Base-by-base conservation (phyloP, 2,329 filamentous ascomycete species). In the Lecanicillium sp. region DNA sequence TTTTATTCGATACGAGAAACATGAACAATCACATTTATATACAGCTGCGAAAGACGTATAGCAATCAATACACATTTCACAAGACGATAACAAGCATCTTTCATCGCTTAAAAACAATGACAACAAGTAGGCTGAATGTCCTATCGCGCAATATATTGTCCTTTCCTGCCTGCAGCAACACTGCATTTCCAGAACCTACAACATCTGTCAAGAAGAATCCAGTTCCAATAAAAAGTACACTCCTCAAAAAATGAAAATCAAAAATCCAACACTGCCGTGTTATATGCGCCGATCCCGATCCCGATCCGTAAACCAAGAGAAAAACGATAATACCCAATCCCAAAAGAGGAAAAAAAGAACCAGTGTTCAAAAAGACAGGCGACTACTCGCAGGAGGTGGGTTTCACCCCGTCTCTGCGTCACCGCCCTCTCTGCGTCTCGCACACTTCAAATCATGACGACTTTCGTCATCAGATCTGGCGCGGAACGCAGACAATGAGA, bases 151-250 rank as follows among this genome's bases (percentile, higher is more conserved):
- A 44, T 44, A 36, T 36, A 44, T 36, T 44, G 32, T 35, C 40
- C 29, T 15, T 10, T 43, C 33, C 29, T 21, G 40, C 40, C 29
- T 12, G 24, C 24, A 41, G 38, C 14, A 43, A 35, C 21, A 17
- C 19, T 24, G 29, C 15, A 41, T 33, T 33, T 35, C 19, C 40
- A 35, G 24, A 17, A 29, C 17, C 39, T 17, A 14, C 20, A 14
- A 26, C 40, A 24, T 15, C 12, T 30, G 4, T 15, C 24, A 19
- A 12, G 14, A 4, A n/a, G n/a, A 2, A 20, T 12, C 6, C 17
- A 10, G 11, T 40, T 15, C 4, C 35, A 38, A 39, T 26, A 46
- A 46, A 46, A 46, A 46, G 35, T 46, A 46, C 44, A 46, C 26
- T 15, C 4, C 3, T 5, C 21, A 23, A 37, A 23, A 44, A 44